Evolutionary conservation across 2,329 filamentous ascomycete species (phyloP).

Genomic region (Zalaria obscura): DNA sequence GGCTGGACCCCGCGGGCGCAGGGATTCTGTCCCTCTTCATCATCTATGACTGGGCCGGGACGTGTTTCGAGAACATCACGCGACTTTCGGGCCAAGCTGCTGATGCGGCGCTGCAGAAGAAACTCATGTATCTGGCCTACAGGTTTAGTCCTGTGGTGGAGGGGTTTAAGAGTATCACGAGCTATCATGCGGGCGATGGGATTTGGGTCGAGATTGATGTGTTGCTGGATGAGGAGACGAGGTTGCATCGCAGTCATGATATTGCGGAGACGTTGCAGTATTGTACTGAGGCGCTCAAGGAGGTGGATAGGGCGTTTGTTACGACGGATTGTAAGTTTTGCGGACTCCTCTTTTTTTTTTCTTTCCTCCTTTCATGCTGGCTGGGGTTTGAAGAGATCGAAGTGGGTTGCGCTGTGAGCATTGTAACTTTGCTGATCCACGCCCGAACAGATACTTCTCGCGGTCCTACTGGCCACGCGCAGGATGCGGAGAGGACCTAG

Average conservation of each 20-base stretch:
- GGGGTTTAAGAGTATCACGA: conserved; percentile 25
- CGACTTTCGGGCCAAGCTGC: conserved; percentile 45
- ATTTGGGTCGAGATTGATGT: conserved; percentile 50
- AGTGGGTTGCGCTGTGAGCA: neutral
- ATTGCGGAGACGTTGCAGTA: conserved; percentile 51
- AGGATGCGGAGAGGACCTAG: conserved; percentile 12
- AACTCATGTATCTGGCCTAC: conserved; percentile 46
- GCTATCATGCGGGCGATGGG: conserved; percentile 49
- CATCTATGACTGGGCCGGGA: conserved; percentile 54
- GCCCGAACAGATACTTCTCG: conserved; percentile 16
- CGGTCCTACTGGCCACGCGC: conserved; percentile 27
- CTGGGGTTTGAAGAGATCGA: neutral
- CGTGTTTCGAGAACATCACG: conserved; percentile 44
- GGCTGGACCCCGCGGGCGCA: conserved; percentile 51
- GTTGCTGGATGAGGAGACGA: conserved; percentile 39
- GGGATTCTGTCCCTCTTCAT: conserved; percentile 50
- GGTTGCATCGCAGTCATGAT: conserved; percentile 41
- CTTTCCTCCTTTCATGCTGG: neutral
- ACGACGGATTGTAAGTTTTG: conserved; percentile 32
- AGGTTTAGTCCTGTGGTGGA: conserved; percentile 19
- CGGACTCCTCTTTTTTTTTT: neutral
- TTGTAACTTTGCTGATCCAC: neutral
- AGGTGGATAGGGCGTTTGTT: conserved; percentile 39
- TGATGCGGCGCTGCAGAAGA: conserved; percentile 36
- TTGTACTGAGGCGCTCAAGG: conserved; percentile 40